Conservation (phyloP, 2,329 filamentous ascomycete species). For the Hypoxylon sp. region DNA sequence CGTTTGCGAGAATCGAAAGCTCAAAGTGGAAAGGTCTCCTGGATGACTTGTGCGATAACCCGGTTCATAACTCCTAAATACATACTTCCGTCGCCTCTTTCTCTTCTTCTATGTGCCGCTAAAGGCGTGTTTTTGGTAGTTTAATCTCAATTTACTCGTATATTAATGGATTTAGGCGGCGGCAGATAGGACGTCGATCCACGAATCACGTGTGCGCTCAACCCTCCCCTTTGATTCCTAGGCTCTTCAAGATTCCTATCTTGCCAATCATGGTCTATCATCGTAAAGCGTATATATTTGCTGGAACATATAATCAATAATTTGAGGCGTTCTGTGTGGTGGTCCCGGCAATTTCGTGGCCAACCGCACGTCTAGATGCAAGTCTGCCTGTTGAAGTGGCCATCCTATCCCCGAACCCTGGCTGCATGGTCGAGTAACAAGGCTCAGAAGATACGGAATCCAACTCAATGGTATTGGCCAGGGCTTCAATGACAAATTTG, state of each 20-base stretch:
- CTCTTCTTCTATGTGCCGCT: conserved; percentile 37
- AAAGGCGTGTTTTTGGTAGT: conserved; percentile 20
- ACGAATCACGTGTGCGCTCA: conserved; percentile 36
- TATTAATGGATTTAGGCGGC: conserved; percentile 44
- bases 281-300: conserved; percentile 17
- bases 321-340: conserved; percentile 17
- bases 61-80: conserved; percentile 46
- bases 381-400: background rate
- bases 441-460: background rate
- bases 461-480: background rate
- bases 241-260: conserved; percentile 35
- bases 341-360: conserved; percentile 32
- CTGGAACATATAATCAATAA: conserved; percentile 10
- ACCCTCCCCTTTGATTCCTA: conserved; percentile 28
- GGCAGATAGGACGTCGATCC: conserved; percentile 31
- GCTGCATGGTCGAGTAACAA: background rate
- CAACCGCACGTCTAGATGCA: conserved; percentile 1
- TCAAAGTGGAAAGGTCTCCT: conserved; percentile 27
- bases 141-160: conserved; percentile 39
- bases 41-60: conserved; percentile 23
- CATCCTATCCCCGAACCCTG: background rate
- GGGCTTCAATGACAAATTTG: background rate
- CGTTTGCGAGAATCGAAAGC: conserved; percentile 28
- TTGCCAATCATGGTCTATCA: conserved; percentile 38
- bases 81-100: conserved; percentile 12